Evolutionary conservation across 106 monocot species (phyloP).

Genomic region (Platanthera zijinensis): DNA sequence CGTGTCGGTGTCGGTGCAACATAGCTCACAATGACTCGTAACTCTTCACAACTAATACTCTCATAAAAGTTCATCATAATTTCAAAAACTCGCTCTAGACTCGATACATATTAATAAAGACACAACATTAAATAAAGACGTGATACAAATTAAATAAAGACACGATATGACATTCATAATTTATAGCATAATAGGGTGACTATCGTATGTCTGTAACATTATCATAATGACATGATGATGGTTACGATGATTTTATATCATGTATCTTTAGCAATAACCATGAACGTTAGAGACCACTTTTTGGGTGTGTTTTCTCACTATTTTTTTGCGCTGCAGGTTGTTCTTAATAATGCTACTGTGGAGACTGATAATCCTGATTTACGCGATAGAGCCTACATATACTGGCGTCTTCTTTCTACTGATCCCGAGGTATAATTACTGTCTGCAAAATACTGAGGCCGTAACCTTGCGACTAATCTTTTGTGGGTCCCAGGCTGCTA

Average conservation of each 20-base stretch:
- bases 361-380: conserved; percentile 99
- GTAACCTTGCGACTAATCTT: not conserved
- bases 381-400: conserved; percentile 95
- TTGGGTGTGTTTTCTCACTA: not conserved
- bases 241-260: not conserved
- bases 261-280: not conserved
- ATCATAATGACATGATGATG: no score
- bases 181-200: no score
- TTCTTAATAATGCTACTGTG: conserved; percentile 97
- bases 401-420: conserved; percentile 99
- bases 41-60: no score
- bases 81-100: no score
- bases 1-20: no score
- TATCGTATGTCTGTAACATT: no score
- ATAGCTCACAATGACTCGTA: no score
- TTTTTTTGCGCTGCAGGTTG: conserved; percentile 39
- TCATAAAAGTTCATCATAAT: no score
- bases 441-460: not conserved
- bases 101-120: no score
- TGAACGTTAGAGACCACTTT: not conserved
- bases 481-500: conserved; percentile 66
- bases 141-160: no score
- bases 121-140: no score
- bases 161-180: no score
- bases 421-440: conserved; percentile 81